These are phyloP conservation scores for Aspergillus puulaauensis DNA, from an alignment of 2,329 filamentous ascomycete genomes.

Conservation along the genomic window DNA sequence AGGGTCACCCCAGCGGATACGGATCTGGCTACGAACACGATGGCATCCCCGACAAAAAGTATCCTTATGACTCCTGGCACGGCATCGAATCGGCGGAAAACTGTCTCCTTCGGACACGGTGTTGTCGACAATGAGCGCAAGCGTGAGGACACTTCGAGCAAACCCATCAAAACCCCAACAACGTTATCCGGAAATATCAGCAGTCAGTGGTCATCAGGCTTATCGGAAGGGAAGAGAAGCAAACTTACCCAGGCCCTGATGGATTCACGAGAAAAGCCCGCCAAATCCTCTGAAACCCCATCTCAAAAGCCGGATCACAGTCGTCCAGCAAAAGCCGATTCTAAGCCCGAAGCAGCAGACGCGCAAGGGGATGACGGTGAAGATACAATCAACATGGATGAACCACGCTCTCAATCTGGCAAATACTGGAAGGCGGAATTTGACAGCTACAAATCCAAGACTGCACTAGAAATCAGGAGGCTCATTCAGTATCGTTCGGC, in stretches of 20 bases:
- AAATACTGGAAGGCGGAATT: conserved; percentile 64
- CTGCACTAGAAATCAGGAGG: conserved; percentile 60
- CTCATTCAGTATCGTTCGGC: conserved; percentile 60
- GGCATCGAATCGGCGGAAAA: conserved; percentile 56
- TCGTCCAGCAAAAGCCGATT: conserved; percentile 12
- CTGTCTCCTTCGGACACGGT: conserved; percentile 60
- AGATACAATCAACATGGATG: conserved; percentile 53
- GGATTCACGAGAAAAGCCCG: conserved; percentile 39
- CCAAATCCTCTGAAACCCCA: conserved; percentile 23
- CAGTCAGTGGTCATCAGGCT: conserved; percentile 39
- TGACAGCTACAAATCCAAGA: conserved; percentile 57
- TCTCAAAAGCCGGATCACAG: conserved; percentile 13
- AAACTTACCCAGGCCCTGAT: conserved; percentile 42
- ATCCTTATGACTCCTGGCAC: conserved; percentile 66
- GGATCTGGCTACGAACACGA: conserved; percentile 27
- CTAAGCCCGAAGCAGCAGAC: conserved; percentile 18
- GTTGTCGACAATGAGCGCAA: conserved; percentile 58
- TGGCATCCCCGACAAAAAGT: conserved; percentile 58
- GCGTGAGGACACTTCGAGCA: conserved; percentile 43
- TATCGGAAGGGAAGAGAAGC: conserved; percentile 36
- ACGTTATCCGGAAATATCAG: conserved; percentile 50
- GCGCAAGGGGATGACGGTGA: conserved; percentile 38
- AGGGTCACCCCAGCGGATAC: conserved; percentile 25
- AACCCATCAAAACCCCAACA: conserved; percentile 47
- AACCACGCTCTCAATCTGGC: conserved; percentile 58